A percentile compares a stretch with the other conserved stretches of the same genome.
These are phyloP conservation scores for Fusarium robinianum DNA, from an alignment of 2,329 filamentous ascomycete genomes.

Conservation along the genomic window DNA sequence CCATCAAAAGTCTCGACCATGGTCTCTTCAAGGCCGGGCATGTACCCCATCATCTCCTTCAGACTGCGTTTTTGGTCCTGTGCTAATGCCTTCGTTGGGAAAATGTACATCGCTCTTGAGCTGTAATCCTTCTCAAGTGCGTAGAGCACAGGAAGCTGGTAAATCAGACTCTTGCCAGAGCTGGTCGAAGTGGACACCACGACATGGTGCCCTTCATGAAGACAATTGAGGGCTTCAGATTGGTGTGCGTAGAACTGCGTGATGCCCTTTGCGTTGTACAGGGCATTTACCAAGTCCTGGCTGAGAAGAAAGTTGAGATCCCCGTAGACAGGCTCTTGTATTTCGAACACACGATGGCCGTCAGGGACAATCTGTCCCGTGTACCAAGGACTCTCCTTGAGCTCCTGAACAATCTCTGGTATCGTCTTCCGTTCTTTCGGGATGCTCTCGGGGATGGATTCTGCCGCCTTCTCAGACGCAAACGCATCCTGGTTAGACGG, in stretches of 20 bases:
- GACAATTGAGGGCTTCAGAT: constrained; percentile 86
- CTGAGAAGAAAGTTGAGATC: constrained; percentile 85
- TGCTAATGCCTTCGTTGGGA: constrained; percentile 93
- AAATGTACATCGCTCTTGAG: constrained; percentile 94
- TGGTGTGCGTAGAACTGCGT: constrained; percentile 89
- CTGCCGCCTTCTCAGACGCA: constrained; percentile 40
- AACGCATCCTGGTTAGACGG: constrained; percentile 51
- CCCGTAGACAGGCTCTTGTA: constrained; percentile 79
- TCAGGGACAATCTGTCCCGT: constrained; percentile 90
- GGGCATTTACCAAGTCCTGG: constrained; percentile 89
- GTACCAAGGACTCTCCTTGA: constrained; percentile 86
- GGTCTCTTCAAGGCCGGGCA: constrained; percentile 74
- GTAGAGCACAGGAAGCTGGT: constrained; percentile 89
- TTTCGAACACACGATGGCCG: constrained; percentile 88
- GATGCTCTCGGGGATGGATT: constrained; percentile 68
- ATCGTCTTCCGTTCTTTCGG: constrained; percentile 80
- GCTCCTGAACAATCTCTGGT: constrained; percentile 80
- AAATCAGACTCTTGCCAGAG: constrained; percentile 97
- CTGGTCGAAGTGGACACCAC: constrained; percentile 95
- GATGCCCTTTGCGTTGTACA: constrained; percentile 91
- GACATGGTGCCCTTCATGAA: constrained; percentile 81
- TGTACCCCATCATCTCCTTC: constrained; percentile 79
- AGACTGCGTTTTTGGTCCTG: constrained; percentile 92
- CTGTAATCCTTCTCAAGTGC: constrained; percentile 77
- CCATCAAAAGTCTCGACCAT: constrained; percentile 95